Evolutionary conservation across 371 early-diverging fungal genomes (phyloP), one percentile per base, ranked within the genome.

Genomic region (Apophysomyces ossiformis): DNA sequence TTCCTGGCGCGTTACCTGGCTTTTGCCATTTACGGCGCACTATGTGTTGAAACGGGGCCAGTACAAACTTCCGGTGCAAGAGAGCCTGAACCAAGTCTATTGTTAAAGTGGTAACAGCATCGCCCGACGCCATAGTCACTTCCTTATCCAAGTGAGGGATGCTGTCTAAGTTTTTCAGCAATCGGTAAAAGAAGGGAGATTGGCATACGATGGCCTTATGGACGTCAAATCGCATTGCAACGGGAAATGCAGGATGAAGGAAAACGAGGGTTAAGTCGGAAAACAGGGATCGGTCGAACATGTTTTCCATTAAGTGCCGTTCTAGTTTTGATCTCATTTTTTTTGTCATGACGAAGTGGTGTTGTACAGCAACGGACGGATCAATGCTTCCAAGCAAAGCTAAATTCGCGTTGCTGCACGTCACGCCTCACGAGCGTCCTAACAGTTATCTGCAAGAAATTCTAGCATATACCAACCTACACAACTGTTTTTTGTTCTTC

Each of bases 41-140:
- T 46, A 81, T 81, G 58, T 81, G 82, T 41, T 81, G 78, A 58
- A 76, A 78, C 0, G 82, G 82, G 1, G 76, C 72, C 15, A 81
- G 57, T 1, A 78, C 61, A 43, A 81, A 81, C 9, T 74, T 76
- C 47, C 77, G 70, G 1, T 75, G 66, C 1, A 69, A 38, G 15
- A 76, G 61, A 0, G 76, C 82, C 16, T 69, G 57, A n/a, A 75
- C 61, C 4, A 81, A 64, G 60, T 81, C 69, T 37, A 81, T 73
- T 1, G 70, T 78, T 2, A 81, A 60, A 1, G 56, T 66, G 0
- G 72, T 63, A 5, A 66, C 37, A 32, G 61, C 63, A 5, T 63
- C 44, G 13, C 39, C 26, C 7, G n/a, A 21, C 39, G 54, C 21
- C 54, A 21, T 5, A 5, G n/a, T 26, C 5, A 18, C 8, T 4